Base-by-base conservation (phyloP, 106 monocot species). In the Dendrobium catenatum region DNA sequence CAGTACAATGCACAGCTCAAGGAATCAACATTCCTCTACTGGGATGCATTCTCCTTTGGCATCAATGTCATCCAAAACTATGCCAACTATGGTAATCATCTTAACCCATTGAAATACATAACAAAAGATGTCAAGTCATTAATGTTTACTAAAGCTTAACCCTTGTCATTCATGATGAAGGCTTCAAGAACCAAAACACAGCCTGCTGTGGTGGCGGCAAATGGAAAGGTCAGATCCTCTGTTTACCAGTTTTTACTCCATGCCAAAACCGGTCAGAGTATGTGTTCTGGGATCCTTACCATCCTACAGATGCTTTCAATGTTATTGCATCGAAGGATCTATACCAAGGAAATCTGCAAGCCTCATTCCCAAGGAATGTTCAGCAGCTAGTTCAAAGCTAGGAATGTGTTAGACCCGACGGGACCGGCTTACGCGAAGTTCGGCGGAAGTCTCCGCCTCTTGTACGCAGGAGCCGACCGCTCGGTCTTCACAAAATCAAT, bases 211-310 rank as follows among this genome's bases (percentile, higher is more conserved):
- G 90, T 4, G 90, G 31, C 22, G 90, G 90, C 2, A 49, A 86
- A 77, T 74, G 75, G 22, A 90, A 88, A 58, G 90, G 88, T 17
- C 86, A 90, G 75, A 78, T 90, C 68, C 81, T 88, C 7, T 90
- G 88, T 73, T 68, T 90, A 31, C 84, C 90, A 9, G 4, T 84
- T 8, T 49, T 90, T 48, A 79, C 86, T 6, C 22, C 88, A 1
- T 90, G 90, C 79, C 48, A 58, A 0, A 84, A 88, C 40, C 41
- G 90, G 44, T 77, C 80, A 0, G 78, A 88, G 29, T 88, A 61
- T 72, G 70, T 90, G 9, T 90, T 90, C 64, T 90, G 90, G 90
- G 88, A 90, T 80, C 88, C 88, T 42, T 90, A 88, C 48, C 90
- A 90, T 59, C 84, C 90, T 16, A 90, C 90, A 0, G 88, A 88